Base-by-base conservation (phyloP, 2,329 filamentous ascomycete species). In the Macroventuria anomochaeta region DNA sequence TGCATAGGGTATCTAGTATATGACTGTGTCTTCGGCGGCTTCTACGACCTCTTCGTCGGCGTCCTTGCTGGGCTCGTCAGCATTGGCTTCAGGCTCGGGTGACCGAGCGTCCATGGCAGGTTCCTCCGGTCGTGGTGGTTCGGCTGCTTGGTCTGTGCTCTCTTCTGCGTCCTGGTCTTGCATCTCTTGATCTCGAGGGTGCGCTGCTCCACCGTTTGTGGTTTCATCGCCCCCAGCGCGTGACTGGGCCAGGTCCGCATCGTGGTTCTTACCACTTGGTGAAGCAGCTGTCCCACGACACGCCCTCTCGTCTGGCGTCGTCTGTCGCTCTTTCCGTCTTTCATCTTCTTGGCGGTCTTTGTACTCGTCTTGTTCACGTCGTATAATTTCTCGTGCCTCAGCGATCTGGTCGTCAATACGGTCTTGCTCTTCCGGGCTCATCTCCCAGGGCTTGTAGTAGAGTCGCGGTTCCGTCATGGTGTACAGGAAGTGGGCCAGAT, bases 21-120 rank as follows among this genome's bases (percentile, higher is more conserved):
- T 93, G 46, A 96, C 91, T 64, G 88, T 92, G 68, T 96, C 92
- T 77, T 97, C 92, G 55, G 91, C 90, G 48, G 88, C 90, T 46
- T 67, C 89, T 47, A 95, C 86, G 61, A 96, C 82, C 51, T 93
- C 87, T 67, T 93, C 90, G 82, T 63, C 83, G 70, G 53, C 79
- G 36, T 80, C 67, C 68, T 76, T 77, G 67, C 75, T 71, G 57
- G 68, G 62, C 58, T 75, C 73, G 48, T 69, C 68, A 47, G 56
- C 54, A 21, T 51, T 50, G 20, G 53, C 40, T 75, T 79, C 51
- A 54, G 63, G 60, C 52, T 58, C 61, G 44, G 61, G 51, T 42
- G 29, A 37, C 31, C 31, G 53, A 29, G 28, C 54, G 26, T 65
- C 57, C 34, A 70, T 63, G 38, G 64, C 57, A 21, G 65, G 40